These are phyloP conservation scores for Gloeostereum incarnatum DNA, from an alignment of 768 basidiomycete species.

Conservation along the genomic window DNA sequence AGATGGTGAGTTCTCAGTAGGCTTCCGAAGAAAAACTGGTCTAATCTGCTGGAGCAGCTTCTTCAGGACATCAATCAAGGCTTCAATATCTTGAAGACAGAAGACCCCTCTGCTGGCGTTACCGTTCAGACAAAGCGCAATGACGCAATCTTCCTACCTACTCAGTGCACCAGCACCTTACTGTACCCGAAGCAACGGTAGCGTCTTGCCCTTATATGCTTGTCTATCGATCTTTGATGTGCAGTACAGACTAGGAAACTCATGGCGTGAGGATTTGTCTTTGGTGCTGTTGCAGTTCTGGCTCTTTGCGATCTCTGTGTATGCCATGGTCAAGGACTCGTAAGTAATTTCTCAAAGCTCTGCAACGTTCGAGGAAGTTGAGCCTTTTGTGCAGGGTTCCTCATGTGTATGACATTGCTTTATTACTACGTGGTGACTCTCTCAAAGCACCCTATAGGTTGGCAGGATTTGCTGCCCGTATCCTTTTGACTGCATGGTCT, in stretches of 20 bases:
- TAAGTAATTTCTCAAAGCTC: no score
- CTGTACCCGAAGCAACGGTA: slow-evolving; percentile 37
- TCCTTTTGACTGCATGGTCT: slow-evolving; percentile 40
- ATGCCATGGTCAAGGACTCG: no score
- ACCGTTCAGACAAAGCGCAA: slow-evolving; percentile 12
- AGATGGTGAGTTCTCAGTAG: slow-evolving; percentile 2
- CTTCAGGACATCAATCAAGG: no score
- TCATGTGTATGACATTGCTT: not conserved
- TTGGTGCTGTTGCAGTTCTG: slow-evolving; percentile 43
- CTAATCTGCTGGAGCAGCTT: no score
- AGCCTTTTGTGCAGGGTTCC: slow-evolving; percentile 40
- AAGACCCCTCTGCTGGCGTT: no score
- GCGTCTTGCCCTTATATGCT: slow-evolving; percentile 8
- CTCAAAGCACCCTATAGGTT: slow-evolving; percentile 20
- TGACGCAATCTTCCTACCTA: slow-evolving; percentile 16
- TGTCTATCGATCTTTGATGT: not conserved
- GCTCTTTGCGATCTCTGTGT: slow-evolving; percentile 42
- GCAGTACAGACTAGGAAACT: slow-evolving; percentile 27
- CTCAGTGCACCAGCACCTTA: slow-evolving; percentile 34
- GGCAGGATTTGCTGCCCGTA: slow-evolving; percentile 37
- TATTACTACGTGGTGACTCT: not conserved
- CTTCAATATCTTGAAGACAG: no score
- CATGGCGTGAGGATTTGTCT: slow-evolving; percentile 36
- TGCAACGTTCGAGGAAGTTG: slow-evolving; percentile 39
- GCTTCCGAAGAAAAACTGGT: no score